These are phyloP conservation scores for Lachnellula subtilissima DNA, from an alignment of 2,329 filamentous ascomycete genomes.

Conservation along the genomic window DNA sequence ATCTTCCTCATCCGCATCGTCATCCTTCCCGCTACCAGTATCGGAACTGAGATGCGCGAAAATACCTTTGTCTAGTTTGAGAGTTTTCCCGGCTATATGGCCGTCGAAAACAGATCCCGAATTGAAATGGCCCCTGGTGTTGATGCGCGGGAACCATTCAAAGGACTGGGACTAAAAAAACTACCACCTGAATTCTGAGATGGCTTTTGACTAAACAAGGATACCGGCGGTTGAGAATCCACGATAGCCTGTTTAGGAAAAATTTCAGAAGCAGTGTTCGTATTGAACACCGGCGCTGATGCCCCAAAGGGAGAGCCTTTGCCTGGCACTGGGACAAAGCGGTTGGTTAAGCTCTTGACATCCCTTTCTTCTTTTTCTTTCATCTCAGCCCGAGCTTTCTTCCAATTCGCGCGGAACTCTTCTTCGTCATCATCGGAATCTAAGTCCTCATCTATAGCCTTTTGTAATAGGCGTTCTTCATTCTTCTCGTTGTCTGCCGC, in stretches of 20 bases:
- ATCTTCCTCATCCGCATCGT: constrained; percentile 40
- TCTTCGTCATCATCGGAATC: constrained; percentile 29
- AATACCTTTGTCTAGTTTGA: constrained; percentile 22
- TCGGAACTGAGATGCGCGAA: constrained; percentile 50
- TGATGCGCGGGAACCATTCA: constrained; percentile 23
- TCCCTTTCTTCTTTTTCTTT: constrained; percentile 20
- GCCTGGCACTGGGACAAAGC: constrained; percentile 14
- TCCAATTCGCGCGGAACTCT: constrained; percentile 23
- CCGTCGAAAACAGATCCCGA: constrained; percentile 5
- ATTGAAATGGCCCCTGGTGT: constrained; percentile 22
- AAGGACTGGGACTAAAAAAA: constrained; percentile 21
- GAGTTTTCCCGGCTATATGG: too few relatives aligned
- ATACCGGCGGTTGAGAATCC: neutral
- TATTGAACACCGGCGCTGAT: neutral
- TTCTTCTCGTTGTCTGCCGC: constrained; percentile 17
- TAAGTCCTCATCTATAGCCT: constrained; percentile 26
- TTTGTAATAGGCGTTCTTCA: constrained; percentile 24
- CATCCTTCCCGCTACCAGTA: constrained; percentile 40
- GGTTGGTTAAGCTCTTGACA: constrained; percentile 9
- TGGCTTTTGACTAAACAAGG: constrained; percentile 33
- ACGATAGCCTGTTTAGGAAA: neutral
- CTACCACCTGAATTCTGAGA: constrained; percentile 31
- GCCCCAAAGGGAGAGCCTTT: constrained; percentile 16
- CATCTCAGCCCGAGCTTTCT: constrained; percentile 15
- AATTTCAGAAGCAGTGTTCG: constrained; percentile 1